A percentile compares a stretch with the other conserved stretches of the same genome.
Conservation (phyloP, 2,329 filamentous ascomycete genomes). For the Diaporthe destruens region DNA sequence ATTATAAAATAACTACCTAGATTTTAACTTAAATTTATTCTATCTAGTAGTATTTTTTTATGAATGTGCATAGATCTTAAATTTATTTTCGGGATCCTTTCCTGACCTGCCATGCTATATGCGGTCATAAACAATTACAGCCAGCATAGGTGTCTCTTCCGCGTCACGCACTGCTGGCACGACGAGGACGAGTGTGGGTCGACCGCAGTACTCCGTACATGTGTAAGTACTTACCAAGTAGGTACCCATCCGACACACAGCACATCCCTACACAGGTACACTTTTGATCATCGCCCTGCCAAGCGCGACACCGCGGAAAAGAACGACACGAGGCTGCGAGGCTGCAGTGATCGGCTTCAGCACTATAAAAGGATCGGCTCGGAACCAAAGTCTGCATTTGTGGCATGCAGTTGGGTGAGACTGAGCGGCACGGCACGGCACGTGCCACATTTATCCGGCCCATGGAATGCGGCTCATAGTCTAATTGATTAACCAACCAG, state of each 20-base stretch:
- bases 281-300: neutral
- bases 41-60: too few species aligned
- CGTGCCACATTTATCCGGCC: constrained; percentile 28
- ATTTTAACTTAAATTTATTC: too few species aligned
- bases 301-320: neutral
- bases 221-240: too few species aligned
- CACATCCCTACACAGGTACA: neutral
- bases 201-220: too few species aligned
- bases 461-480: constrained; percentile 28
- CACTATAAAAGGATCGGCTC: constrained; percentile 26
- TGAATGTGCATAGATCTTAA: too few species aligned
- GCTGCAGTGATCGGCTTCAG: constrained; percentile 3
- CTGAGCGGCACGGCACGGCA: constrained; percentile 23
- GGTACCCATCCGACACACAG: neutral
- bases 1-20: too few species aligned
- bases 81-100: too few species aligned
- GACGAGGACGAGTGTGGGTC: too few species aligned
- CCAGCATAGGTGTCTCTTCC: neutral
- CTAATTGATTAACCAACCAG: constrained; percentile 23
- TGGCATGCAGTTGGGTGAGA: constrained; percentile 14
- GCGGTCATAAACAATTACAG: neutral
- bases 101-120: neutral
- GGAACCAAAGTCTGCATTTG: neutral
- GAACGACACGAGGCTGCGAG: neutral
- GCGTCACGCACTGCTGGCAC: too few species aligned